Evolutionary conservation across 768 basidiomycete species (phyloP), one percentile per base, ranked within the genome.

Genomic region (Trametes elegans): DNA sequence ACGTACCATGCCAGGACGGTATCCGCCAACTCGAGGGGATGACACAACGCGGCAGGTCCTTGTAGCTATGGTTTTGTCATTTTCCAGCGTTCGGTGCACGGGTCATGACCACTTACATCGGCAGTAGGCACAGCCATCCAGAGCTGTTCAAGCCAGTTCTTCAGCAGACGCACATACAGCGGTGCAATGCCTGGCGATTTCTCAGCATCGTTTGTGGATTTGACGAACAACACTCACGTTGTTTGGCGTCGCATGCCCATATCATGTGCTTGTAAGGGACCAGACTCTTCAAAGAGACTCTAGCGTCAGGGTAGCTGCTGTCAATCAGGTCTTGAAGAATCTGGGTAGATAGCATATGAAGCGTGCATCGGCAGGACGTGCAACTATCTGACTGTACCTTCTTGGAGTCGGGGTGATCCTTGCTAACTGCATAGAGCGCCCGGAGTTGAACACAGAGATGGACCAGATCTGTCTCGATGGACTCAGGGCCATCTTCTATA

Each of bases 191-290:
- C 51, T 49, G 16, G 0, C 1, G 2, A 26, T 10, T 3, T 9
- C 3, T 49, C 3, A 44, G 43, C 26, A 39, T 3, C 9, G 9
- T 10, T 34, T 10, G 14, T 3, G 6, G 3, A 21, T 26, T 0
- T 31, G 14, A 7, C 19, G 3, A n/a, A 13, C 29, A 29, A 14
- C 42, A 58, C 76, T 56, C 58, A 86, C 86, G 63, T 59, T 67
- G 62, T 27, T 60, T 66, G 5, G 70, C 71, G 26, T 77, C 73
- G 18, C 67, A 55, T 8, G 70, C 57, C 87, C 85, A 87, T 27
- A 77, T 35, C n/a, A 82, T 66, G 58, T 84, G 84, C 58, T 81
- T 82, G 62, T 84, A 83, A 0, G 74, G 65, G 11, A 78, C 69
- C 31, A 86, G 67, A 51, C 76, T 79, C 21, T 68, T 56, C 9